Base-by-base conservation (phyloP, 208 protist species). In the Trypanosomatidae sp. region DNA sequence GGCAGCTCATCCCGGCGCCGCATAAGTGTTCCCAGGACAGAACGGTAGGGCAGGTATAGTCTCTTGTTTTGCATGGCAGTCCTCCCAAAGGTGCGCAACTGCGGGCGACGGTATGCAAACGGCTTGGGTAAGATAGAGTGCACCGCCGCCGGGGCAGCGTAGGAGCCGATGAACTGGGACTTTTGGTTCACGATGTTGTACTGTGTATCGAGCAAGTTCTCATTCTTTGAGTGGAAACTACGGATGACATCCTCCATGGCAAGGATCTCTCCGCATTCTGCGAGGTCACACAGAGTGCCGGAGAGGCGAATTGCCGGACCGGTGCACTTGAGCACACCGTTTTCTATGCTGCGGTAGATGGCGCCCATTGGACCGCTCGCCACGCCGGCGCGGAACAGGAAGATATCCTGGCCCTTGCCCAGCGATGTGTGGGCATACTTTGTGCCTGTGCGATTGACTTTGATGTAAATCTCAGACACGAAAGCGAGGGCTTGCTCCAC, bases 121-220 rank as follows among this genome's bases (percentile, higher is more conserved):
- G 83, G 76, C 62, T 75, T 79, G 2, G 92, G 92, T 28, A 96
- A 60, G 55, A 96, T 80, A 17, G 92, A 96, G 76, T 89, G 87
- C 71, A 94, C 85, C 60, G 88, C 78, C 1, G 86, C 83, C 28
- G 89, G 77, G n/a, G 77, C 82, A 55, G 87, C 83, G 49, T 36
- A 75, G 22, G 71, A 72, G 43, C 71, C 76, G 13, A 93, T n/a
- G 62, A 93, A 89, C 49, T 83, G 77, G 30, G 81, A 69, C 7
- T 80, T 77, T 55, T 89, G 77, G 30, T 84, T 83, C 46, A 93
- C 73, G 65, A 94, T 91, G 76, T 96, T 96, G 81, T 92, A 96
- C 78, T 91, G 84, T 44, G 77, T 79, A 53, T 88, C 90, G 13
- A 86, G 19, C 67, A 96, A 64, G 67, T 95, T 95, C 44, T 87